phyloP scores from a whole-genome alignment of 768 basidiomycete genomes.

The Lentinula detonsa region DNA sequence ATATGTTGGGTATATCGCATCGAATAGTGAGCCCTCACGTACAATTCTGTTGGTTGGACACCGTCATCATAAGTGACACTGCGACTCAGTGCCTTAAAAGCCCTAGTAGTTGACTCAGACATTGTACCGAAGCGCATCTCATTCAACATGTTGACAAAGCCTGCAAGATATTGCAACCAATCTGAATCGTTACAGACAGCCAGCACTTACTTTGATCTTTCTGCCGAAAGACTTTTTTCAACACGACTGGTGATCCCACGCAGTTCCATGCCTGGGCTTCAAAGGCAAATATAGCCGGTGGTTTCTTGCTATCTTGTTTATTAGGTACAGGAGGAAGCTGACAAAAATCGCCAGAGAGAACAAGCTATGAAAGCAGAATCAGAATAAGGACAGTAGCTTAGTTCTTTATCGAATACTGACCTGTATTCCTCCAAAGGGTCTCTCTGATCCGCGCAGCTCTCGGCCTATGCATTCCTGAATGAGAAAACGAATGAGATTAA shows the following conservation, averaged over 20 bases:
- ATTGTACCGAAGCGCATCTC: slow-evolving; percentile 76
- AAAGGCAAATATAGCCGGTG: slow-evolving; percentile 65
- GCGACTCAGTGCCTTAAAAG: slow-evolving; percentile 55
- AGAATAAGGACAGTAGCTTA: background rate
- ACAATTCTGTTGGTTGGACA: slow-evolving; percentile 82
- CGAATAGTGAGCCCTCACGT: slow-evolving; percentile 11
- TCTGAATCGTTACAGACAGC: background rate
- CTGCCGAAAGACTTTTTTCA: slow-evolving; percentile 83
- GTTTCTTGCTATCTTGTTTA: slow-evolving; percentile 38
- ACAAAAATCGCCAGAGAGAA: slow-evolving; percentile 86
- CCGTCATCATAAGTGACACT: slow-evolving; percentile 59
- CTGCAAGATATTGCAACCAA: slow-evolving; percentile 19
- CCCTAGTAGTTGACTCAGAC: slow-evolving; percentile 29
- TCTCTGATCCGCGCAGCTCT: slow-evolving; percentile 38
- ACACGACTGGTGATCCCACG: slow-evolving; percentile 44
- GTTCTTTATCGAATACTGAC: slow-evolving; percentile 24
- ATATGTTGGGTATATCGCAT: background rate
- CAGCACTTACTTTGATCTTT: slow-evolving; percentile 61
- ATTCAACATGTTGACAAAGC: slow-evolving; percentile 83
- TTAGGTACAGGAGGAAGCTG: slow-evolving; percentile 81
- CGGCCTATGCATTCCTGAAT: slow-evolving; percentile 60
- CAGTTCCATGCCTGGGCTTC: slow-evolving; percentile 73
- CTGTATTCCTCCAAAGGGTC: slow-evolving; percentile 86
- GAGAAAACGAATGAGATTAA: slow-evolving; percentile 20
- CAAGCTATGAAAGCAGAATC: slow-evolving; percentile 41